Base-by-base conservation (phyloP, 768 basidiomycete genomes). In the Boletus insuetus region DNA sequence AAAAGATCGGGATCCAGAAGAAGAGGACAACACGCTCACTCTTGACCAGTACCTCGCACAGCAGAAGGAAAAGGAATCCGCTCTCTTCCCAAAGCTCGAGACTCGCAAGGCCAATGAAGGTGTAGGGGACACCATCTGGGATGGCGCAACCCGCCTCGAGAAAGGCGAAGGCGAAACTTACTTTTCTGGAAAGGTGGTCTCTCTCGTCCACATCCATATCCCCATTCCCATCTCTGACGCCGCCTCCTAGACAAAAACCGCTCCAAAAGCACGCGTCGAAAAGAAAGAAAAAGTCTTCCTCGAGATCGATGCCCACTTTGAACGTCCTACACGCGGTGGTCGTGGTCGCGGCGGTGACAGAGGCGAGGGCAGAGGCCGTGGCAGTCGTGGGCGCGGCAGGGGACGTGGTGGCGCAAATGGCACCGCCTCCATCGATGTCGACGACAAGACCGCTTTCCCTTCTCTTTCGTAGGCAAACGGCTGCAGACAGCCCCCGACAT, bases 11-110 rank as follows among this genome's bases (percentile, higher is more conserved):
- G 86, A 90, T 66, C 76, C 73, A 19, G 93, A 94, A 63, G 92
- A 94, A 68, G 91, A 94, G 70, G 93, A 95, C 73, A 91, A 94
- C 74, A 94, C 91, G 42, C 82, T 97, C 66, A 95, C 95, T 40
- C 81, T 94, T 68, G 95, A 97, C 48, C 88, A 98, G 70, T 98
- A 94, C 77, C 79, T 90, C 57, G 89, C 92, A 62, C 85, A 92
- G 74, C 78, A 88, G 72, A 85, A 82, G 71, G 85, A 86, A 59
- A 80, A 79, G 67, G 80, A 82, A 1, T 66, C 65, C 24, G 59
- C 78, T 43, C 66, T 72, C 65, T 72, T 93, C 44, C 90, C 89
- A 66, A 91, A 94, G 75, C 81, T 93, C 68, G 92, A 94, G 71
- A 73, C 72, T 38, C 75, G 82, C 54, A 82, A 86, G 73, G 92